Base-by-base conservation (phyloP, 2,329 filamentous ascomycete genomes). In the Cordyceps farinosa region DNA sequence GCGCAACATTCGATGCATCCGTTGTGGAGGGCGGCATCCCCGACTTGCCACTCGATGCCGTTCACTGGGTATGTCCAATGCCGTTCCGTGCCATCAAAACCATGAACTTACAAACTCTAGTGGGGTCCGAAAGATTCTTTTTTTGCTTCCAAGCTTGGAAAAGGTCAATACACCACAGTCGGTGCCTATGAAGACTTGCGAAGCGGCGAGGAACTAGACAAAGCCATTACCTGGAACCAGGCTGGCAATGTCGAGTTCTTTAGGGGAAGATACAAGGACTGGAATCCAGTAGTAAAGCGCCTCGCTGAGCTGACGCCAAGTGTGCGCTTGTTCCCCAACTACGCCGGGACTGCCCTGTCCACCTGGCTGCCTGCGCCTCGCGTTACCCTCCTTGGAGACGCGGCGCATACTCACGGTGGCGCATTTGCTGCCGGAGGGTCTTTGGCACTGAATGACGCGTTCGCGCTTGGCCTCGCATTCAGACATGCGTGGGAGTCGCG, bases 321-420 rank as follows among this genome's bases (percentile, higher is more conserved):
- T 40, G 76, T 75, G 0, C 73, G 72, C n/a, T 63, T 78, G 0
- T 80, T 77, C 53, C 77, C 79, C 13, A 80, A 80, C 65, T 73
- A 74, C 17, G 74, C 77, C 0, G 78, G 75, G 0, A 68, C 74
- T 9, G 69, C 71, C 6, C 70, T 80, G 3, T 67, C 73, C 3
- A 75, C 73, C 0, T 81, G 79, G 79, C 48, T 61, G 29, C 47
- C 48, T 9, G 58, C 48, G 11, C 58, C 69, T 78, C 0, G 71
- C 3, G 72, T 75, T 0, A 74, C 74, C 0, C 69, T 78, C 0
- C 73, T 72, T 0, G 76, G 76, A 1, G 76, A 78, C 36, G 76
- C 76, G 0, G 75, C 74, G 1, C 75, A 78, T 29, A 74, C 78
- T 0, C 76, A 78, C 58, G 76, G 76, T 13, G 76, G 76, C 0